Conservation (phyloP, 192 early-diverging fungal species). For the Coemansia sp. region DNA sequence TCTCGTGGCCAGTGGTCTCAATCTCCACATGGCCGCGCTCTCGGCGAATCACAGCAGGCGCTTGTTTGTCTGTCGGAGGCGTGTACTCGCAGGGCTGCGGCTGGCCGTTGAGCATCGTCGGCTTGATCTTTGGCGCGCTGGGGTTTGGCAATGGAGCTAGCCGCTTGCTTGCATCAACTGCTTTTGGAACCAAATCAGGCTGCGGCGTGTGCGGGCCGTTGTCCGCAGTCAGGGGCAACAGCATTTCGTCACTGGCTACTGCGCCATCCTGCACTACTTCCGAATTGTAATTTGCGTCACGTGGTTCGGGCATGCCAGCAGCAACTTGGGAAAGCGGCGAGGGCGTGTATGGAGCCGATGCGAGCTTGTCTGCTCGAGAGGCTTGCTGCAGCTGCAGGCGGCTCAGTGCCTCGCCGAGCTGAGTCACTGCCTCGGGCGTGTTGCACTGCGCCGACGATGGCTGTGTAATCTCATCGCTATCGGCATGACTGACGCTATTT, state of each 20-base stretch:
- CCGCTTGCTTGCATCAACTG: slow-evolving; percentile 21
- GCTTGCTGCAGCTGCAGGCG: slow-evolving; percentile 15
- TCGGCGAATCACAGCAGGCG: slow-evolving; percentile 4
- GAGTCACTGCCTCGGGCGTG: slow-evolving; percentile 31
- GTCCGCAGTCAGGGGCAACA: slow-evolving; percentile 29
- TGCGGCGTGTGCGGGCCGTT: slow-evolving; percentile 19
- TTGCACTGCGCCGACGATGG: slow-evolving; percentile 31
- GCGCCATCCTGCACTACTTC: slow-evolving; percentile 9
- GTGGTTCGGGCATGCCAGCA: background rate
- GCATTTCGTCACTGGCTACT: slow-evolving; percentile 31
- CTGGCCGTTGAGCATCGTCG: slow-evolving; percentile 30
- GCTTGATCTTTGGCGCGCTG: slow-evolving; percentile 39
- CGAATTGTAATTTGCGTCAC: slow-evolving; percentile 13
- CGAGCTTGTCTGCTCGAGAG: background rate
- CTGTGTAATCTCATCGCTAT: slow-evolving; percentile 4
- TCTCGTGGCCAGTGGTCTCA: slow-evolving; percentile 39
- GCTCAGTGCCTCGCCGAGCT: slow-evolving; percentile 45
- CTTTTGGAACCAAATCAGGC: slow-evolving; percentile 17
- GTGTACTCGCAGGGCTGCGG: slow-evolving; percentile 44
- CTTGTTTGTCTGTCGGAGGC: slow-evolving; percentile 15
- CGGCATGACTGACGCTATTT: background rate
- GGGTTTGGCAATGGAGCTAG: slow-evolving; percentile 48
- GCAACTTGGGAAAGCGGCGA: slow-evolving; percentile 31
- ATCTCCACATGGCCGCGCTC: slow-evolving; percentile 45
- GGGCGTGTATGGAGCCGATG: slow-evolving; percentile 5